A percentile compares a stretch with the other conserved stretches of the same genome.
Conservation (phyloP, 345 rosid species). For the Salix udensis region DNA sequence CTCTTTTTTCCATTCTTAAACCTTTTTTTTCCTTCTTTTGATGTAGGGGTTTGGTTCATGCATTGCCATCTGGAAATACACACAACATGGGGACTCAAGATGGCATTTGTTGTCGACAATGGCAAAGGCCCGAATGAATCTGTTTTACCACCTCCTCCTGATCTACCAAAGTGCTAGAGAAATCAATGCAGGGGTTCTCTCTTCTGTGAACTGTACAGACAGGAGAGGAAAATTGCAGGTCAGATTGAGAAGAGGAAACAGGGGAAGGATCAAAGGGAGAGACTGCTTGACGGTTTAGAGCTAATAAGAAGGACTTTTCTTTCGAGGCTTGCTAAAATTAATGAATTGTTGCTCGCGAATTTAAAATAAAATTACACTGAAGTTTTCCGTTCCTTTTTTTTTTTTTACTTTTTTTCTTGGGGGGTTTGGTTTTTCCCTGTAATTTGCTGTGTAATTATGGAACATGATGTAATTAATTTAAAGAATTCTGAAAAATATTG, state of each 20-base stretch:
- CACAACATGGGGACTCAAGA: constrained; percentile 35
- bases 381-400: neutral
- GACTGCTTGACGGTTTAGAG: neutral
- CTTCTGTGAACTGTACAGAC: neutral
- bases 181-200: neutral
- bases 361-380: neutral
- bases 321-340: neutral
- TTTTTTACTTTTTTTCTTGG: neutral
- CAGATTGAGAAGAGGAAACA: neutral
- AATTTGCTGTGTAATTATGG: neutral
- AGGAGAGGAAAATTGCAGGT: neutral
- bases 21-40: neutral
- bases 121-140: constrained; percentile 27
- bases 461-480: neutral
- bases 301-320: neutral
- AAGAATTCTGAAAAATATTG: neutral
- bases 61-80: constrained; percentile 34
- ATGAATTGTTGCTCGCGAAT: neutral
- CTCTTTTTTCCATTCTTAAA: neutral
- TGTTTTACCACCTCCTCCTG: constrained; percentile 28
- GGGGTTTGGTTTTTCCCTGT: neutral
- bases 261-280: neutral
- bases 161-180: constrained; percentile 24
- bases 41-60: constrained; percentile 33
- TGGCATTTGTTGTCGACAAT: constrained; percentile 32